Percentiles rank a stretch among this genome's conserved stretches.
These are phyloP conservation scores for Leccinellum albellum DNA, from an alignment of 768 basidiomycete species.

Conservation along the genomic window DNA sequence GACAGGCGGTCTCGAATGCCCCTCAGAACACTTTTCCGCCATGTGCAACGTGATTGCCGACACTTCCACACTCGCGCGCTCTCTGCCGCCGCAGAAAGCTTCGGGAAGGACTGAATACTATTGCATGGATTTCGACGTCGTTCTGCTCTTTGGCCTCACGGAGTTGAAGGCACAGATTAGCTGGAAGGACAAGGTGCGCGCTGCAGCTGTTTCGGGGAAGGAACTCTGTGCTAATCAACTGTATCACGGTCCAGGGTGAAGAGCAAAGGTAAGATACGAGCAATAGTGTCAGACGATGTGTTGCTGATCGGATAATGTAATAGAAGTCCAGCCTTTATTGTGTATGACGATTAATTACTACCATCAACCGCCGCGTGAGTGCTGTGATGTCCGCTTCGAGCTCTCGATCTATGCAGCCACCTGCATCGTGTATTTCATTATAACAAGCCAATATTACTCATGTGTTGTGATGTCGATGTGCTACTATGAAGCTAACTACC, in stretches of 20 bases:
- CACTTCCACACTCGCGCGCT: slow-evolving; percentile 1
- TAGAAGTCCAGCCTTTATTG: slow-evolving; percentile 21
- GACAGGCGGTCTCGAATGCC: neutral
- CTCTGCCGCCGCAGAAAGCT: neutral
- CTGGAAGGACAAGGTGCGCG: slow-evolving; percentile 34
- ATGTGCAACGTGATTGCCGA: slow-evolving; percentile 13
- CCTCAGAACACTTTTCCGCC: slow-evolving; percentile 3
- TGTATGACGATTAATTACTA: slow-evolving; percentile 17
- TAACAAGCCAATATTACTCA: neutral
- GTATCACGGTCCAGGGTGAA: slow-evolving; percentile 8
- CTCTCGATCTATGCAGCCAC: neutral
- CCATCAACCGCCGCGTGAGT: neutral
- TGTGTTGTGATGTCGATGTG: too few relatives aligned
- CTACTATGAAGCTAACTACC: neutral
- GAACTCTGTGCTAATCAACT: too few relatives aligned
- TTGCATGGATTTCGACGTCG: slow-evolving; percentile 27
- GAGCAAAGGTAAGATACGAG: slow-evolving; percentile 10
- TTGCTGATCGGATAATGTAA: neutral
- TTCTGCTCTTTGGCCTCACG: slow-evolving; percentile 40
- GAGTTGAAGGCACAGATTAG: slow-evolving; percentile 44
- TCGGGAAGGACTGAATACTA: slow-evolving; percentile 10
- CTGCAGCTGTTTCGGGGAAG: neutral
- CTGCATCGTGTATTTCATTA: neutral
- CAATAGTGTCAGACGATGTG: neutral
- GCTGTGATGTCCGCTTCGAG: neutral